phyloP scores from a whole-genome alignment of 2,329 filamentous ascomycete genomes.

The Trichophyton schoenleinii region DNA sequence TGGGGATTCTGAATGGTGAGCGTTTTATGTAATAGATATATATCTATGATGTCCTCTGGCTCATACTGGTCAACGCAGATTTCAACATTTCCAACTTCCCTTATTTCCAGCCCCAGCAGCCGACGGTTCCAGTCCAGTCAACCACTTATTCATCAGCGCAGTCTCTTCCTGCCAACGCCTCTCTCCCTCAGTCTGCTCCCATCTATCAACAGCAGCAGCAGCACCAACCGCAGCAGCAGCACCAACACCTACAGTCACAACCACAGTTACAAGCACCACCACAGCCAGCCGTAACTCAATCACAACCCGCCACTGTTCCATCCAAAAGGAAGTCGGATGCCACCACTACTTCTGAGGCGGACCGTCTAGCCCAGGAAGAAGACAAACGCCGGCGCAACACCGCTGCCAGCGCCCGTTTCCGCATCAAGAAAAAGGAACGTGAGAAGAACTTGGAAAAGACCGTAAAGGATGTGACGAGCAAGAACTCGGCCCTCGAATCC shows the following conservation, averaged over 20 bases:
- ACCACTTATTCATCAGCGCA: conserved; percentile 6
- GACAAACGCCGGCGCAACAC: conserved; percentile 85
- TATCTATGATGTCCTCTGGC: not conserved
- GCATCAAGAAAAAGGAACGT: conserved; percentile 91
- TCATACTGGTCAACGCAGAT: conserved; percentile 6
- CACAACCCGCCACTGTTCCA: not conserved
- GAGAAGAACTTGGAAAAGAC: conserved; percentile 73
- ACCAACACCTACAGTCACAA: conserved; percentile 1
- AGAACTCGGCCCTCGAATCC: conserved; percentile 59
- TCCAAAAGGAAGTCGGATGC: conserved; percentile 11
- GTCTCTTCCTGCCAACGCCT: not conserved
- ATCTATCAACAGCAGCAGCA: not conserved
- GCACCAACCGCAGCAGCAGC: not conserved
- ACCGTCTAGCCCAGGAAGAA: conserved; percentile 66
- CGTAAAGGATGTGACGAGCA: conserved; percentile 72
- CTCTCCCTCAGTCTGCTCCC: not conserved
- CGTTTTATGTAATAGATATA: not conserved
- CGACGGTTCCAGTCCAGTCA: conserved; percentile 10
- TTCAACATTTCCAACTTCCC: conserved; percentile 13
- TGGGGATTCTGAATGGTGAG: conserved; percentile 33
- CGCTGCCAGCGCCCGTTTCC: conserved; percentile 75
- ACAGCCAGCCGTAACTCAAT: not conserved
- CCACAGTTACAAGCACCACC: not conserved
- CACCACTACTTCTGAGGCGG: conserved; percentile 41
- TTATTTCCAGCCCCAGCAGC: conserved; percentile 7